Evolutionary conservation across 768 basidiomycete genomes (phyloP), one percentile per base, ranked within the genome.

Genomic region (Glaciozyma martinii): DNA sequence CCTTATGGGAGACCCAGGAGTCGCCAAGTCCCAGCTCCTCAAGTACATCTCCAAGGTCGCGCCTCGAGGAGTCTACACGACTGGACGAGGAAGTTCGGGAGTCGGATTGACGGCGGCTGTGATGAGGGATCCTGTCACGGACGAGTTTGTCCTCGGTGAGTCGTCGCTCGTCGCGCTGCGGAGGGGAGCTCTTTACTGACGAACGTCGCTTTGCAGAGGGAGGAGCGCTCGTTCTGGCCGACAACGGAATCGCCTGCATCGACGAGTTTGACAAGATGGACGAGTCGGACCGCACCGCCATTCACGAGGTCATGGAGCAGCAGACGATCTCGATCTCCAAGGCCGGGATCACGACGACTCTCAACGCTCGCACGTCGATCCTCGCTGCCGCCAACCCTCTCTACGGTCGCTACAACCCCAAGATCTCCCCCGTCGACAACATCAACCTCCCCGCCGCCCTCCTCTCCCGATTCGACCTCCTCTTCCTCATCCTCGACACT

Each of bases 241-340:
- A 99, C 77, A 86, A 94, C 71, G 95, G 95, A 23, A 91, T 99
- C 27, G 94, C 98, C 53, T 99, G 95, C 77, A 98, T 99, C 72
- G 95, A 99, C 77, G 95, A 99, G 78, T 99, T 99, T 74, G 95
- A 99, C 82, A 99, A 99, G 77, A 98, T 99, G 95, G 92, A 90
- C 37, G 95, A 99, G 75, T 83, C 97, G 70, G 95, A 99, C 79
- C 85, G 95, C 71, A 94, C 98, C 25, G 94, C 95, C 42, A 99
- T 99, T 73, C 95, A 99, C 78, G 95, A 99, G 83, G 95, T 98
- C 75, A 99, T 99, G 95, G 95, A 98, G 76, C 61, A 62, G 61
- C 95, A 99, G 76, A 99, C 95, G 0, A 93, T 99, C 55, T 98
- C 95, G 15, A 99, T 99, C 70, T 95, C 95, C 56, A 99, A 99